These are phyloP conservation scores for Salpingoeca rosetta DNA, from an alignment of 78 protist species.

Conservation along the genomic window DNA sequence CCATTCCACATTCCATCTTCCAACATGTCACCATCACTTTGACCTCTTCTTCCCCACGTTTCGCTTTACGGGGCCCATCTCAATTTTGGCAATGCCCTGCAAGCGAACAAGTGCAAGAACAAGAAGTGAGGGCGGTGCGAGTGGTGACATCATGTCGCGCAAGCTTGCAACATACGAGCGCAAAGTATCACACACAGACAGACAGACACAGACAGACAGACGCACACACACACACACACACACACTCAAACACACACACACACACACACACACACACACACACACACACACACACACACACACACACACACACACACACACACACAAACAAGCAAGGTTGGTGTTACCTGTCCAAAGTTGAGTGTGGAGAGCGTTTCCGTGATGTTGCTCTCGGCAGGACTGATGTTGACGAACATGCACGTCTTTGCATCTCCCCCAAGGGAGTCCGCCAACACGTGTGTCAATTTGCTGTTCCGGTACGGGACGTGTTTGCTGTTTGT, in stretches of 20 bases:
- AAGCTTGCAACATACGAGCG: neutral
- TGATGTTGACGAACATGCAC: conserved; percentile 34
- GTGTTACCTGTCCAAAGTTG: conserved; percentile 17
- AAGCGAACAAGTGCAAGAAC: too few species aligned
- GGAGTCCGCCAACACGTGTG: conserved; percentile 42
- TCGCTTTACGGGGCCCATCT: too few species aligned
- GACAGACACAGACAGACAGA: conserved; percentile 2
- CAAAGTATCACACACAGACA: neutral
- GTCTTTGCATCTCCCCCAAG: conserved; percentile 30
- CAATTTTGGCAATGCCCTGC: too few species aligned
- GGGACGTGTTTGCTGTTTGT: conserved; percentile 32
- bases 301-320: neutral
- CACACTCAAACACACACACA: neutral
- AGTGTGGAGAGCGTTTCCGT: conserved; percentile 36
- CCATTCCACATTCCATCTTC: too few species aligned
- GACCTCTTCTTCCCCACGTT: too few species aligned
- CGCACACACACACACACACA: conserved; percentile 3
- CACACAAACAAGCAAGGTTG: neutral
- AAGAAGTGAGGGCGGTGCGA: too few species aligned
- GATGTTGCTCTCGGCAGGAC: conserved; percentile 5
- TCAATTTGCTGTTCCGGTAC: conserved; percentile 43
- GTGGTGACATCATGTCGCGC: too few species aligned
- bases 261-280: neutral
- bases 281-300: neutral
- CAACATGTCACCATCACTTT: too few species aligned